phyloP scores from a whole-genome alignment of 2,329 filamentous ascomycete genomes.

The Aureobasidium sp. region DNA sequence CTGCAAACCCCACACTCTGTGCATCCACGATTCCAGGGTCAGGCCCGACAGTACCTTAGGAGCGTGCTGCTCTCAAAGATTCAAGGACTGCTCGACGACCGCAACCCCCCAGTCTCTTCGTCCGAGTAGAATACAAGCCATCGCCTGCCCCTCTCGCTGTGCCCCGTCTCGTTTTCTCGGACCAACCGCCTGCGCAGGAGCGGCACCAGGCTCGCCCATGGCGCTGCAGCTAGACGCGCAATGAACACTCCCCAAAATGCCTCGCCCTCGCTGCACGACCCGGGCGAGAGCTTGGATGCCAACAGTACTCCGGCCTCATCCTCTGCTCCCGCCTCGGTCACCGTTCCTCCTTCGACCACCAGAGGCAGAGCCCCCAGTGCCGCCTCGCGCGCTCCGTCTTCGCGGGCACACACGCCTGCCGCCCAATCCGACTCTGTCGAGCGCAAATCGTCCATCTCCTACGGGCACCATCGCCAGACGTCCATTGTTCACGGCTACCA shows the following conservation, averaged over 20 bases:
- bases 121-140: not conserved
- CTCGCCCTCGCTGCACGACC: conserved; percentile 10
- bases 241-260: conserved; percentile 12
- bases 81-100: not conserved
- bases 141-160: not conserved
- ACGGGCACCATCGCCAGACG: conserved; percentile 91
- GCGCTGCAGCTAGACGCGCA: conserved; percentile 12
- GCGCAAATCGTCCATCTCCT: conserved; percentile 47
- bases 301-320: not conserved
- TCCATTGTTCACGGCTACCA: conserved; percentile 96
- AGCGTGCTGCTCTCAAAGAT: not conserved
- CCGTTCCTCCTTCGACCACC: conserved; percentile 30
- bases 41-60: not conserved
- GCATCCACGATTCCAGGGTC: not conserved
- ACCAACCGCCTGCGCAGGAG: conserved; percentile 7
- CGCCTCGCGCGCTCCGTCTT: conserved; percentile 35
- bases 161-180: not conserved
- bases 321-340: not conserved
- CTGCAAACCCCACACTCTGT: conserved; percentile 1
- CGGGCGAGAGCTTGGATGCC: conserved; percentile 5
- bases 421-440: conserved; percentile 38
- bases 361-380: conserved; percentile 40
- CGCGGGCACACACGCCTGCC: conserved; percentile 38
- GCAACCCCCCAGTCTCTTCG: not conserved
- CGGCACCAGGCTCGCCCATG: conserved; percentile 11